phyloP scores from a whole-genome alignment of 495 filamentous ascomycete species.

The Aspergillus ellipticus region DNA sequence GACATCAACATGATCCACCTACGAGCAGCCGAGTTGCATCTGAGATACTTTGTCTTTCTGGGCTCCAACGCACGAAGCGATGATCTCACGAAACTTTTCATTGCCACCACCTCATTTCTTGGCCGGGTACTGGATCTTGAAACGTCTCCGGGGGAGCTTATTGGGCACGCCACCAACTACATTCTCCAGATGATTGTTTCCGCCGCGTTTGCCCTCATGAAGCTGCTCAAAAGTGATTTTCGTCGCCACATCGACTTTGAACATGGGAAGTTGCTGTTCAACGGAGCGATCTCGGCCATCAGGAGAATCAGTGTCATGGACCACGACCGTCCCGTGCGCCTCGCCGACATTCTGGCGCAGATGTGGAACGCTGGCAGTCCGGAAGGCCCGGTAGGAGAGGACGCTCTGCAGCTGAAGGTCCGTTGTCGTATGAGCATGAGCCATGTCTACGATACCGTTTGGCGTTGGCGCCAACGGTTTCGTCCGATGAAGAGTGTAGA shows the following conservation, averaged over 20 bases:
- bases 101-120: slow-evolving; percentile 54
- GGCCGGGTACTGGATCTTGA: slow-evolving; percentile 46
- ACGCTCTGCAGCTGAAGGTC: slow-evolving; percentile 41
- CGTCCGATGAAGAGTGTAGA: slow-evolving; percentile 39
- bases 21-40: slow-evolving; percentile 43
- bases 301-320: slow-evolving; percentile 74
- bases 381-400: slow-evolving; percentile 30
- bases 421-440: slow-evolving; percentile 51
- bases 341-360: slow-evolving; percentile 45
- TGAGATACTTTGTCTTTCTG: slow-evolving; percentile 46
- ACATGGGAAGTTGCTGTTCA: slow-evolving; percentile 74
- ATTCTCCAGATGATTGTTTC: slow-evolving; percentile 92
- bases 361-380: slow-evolving; percentile 46
- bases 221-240: slow-evolving; percentile 80
- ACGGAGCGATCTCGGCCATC: slow-evolving; percentile 71
- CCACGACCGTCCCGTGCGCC: slow-evolving; percentile 72
- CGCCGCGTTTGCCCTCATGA: slow-evolving; percentile 79
- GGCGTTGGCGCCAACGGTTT: slow-evolving; percentile 48
- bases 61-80: slow-evolving; percentile 60
- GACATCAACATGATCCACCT: slow-evolving; percentile 57
- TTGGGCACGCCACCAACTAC: slow-evolving; percentile 79
- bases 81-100: slow-evolving; percentile 65
- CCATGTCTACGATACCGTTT: slow-evolving; percentile 48
- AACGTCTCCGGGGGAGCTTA: slow-evolving; percentile 48
- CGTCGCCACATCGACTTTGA: slow-evolving; percentile 61